Evolutionary conservation across 495 filamentous ascomycete genomes (phyloP), one percentile per base, ranked within the genome.

Genomic region (Stereocaulon alpinum): DNA sequence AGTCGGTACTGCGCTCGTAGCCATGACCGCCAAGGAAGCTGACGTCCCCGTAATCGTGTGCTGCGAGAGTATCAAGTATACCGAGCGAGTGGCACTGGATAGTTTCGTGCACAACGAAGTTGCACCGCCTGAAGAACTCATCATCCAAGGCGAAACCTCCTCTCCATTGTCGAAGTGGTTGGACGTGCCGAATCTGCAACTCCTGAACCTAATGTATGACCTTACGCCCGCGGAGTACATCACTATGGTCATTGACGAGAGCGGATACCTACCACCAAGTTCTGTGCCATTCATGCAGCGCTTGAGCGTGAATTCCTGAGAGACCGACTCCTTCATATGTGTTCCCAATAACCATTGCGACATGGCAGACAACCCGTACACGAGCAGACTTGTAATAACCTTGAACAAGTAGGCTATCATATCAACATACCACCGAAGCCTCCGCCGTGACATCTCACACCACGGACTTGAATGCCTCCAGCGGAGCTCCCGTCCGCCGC

Each of bases 51-150:
- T 98, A 42, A 84, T 92, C 37, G 89, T 94, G 4, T 88, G 88
- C 60, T 96, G 91, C 70, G 92, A 98, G 76, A 91, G 86, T 3
- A 82, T 98, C 74, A 98, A 97, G 71, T 95, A 96, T 72, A 91
- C 88, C 24, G 93, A 96, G 64, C 82, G 86, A 56, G 89, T 95
- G 5, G 86, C 89, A 10, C 80, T 94, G 0, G 93, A 96, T 71
- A 87, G 87, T 40, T 91, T 98, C 62, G 90, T 93, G 24, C 84
- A 86, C 55, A 97, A 98, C 71, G 93, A 98, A 75, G 84, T 96
- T 59, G 91, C 85, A 44, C 76, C 76, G 29, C 72, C 85, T 30
- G 84, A 87, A 59, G 85, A 87, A 68, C 67, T 88, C 41, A 73
- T 83, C 6, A 54, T 66, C 0, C n/a, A 32, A 9, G 69, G 66